Evolutionary conservation across 345 rosid genomes (phyloP).

Genomic region (Boechera stricta): DNA sequence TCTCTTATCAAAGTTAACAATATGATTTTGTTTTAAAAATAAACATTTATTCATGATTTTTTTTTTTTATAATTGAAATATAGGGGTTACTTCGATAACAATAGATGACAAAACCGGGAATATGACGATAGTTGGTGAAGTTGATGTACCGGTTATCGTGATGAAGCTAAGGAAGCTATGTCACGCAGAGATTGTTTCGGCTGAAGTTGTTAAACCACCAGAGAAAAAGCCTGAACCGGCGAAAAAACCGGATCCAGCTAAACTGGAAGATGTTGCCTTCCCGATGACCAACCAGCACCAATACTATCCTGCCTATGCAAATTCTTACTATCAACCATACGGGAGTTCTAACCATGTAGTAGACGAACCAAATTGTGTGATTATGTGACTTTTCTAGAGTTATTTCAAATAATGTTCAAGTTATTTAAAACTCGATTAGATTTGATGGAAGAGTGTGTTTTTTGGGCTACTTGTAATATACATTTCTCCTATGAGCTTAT

Average conservation of each 20-base stretch:
- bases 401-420: not conserved
- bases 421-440: not conserved
- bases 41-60: not conserved
- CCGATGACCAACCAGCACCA: conserved; percentile 18
- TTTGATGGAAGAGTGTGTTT: conserved; percentile 15
- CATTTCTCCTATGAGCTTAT: not conserved
- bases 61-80: no score
- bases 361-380: conserved; percentile 38
- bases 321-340: conserved; percentile 29
- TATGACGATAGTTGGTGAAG: conserved; percentile 60
- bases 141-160: conserved; percentile 53
- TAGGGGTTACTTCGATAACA: conserved; percentile 57
- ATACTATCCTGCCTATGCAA: conserved; percentile 13
- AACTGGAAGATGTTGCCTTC: conserved; percentile 20
- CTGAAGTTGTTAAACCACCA: conserved; percentile 66
- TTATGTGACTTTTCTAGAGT: conserved; percentile 30
- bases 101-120: conserved; percentile 69
- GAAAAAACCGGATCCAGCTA: conserved; percentile 33
- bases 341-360: conserved; percentile 4
- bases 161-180: conserved; percentile 63
- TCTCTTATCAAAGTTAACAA: not conserved
- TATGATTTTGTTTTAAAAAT: not conserved
- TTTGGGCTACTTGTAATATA: not conserved
- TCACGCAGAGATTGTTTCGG: conserved; percentile 54
- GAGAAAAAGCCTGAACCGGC: conserved; percentile 63